These are phyloP conservation scores for Aurantiochytrium sp. DNA, from an alignment of 108 stramenopile genomes.

Conservation along the genomic window DNA sequence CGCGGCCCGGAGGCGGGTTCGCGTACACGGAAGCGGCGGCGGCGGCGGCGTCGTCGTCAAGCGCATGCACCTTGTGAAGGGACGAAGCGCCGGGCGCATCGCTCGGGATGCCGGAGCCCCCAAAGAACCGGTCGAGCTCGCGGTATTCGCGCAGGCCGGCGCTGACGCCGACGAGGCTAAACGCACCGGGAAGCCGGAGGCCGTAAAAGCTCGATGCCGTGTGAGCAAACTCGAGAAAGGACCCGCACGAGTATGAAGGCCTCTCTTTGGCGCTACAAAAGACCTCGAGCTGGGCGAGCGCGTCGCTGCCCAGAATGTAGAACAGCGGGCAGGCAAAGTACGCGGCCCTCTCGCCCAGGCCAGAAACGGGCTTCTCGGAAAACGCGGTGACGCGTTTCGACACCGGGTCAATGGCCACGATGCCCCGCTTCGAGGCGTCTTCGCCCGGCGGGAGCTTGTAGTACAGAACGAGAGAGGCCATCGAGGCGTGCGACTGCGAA, in stretches of 20 bases:
- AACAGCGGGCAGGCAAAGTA: conserved; percentile 9
- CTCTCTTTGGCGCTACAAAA: background rate
- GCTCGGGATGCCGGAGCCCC: background rate
- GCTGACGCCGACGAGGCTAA: background rate
- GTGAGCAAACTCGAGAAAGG: background rate
- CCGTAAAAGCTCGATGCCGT: background rate
- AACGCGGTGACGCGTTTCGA: background rate
- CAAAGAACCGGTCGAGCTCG: background rate
- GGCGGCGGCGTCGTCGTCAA: no score
- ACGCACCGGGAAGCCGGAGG: background rate
- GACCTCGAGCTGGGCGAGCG: background rate
- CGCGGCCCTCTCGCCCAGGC: background rate
- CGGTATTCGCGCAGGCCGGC: conserved; percentile 12
- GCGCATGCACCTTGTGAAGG: no score
- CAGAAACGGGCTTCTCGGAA: background rate
- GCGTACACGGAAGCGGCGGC: no score
- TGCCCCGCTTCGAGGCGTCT: background rate
- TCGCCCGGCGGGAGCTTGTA: background rate
- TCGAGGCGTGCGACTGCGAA: background rate
- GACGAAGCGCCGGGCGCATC: no score
- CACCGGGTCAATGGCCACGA: background rate
- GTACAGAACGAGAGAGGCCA: background rate
- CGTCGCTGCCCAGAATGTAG: background rate
- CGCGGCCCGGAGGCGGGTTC: no score
- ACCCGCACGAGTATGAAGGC: background rate